Evolutionary conservation across 208 protist genomes (phyloP), one percentile per base, ranked within the genome.

Genomic region (Phytomonas sp.): DNA sequence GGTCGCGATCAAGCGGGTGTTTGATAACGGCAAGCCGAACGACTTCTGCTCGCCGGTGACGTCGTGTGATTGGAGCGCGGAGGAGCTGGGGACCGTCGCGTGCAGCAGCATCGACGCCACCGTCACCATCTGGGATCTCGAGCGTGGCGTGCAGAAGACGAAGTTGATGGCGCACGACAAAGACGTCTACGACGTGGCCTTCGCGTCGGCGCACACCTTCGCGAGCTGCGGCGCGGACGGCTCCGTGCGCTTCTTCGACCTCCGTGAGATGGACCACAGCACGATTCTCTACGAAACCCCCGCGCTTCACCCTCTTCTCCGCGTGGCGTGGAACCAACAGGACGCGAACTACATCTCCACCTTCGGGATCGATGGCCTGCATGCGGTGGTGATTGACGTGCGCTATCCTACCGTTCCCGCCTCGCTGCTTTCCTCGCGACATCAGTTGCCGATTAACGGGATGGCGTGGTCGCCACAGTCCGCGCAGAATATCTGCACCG

Each of bases 121-220:
- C 0, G 99, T 99, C 53, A 99, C 97, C 6, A 98, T 99, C 59
- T 99, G 98, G 98, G 96, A 99, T 72, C 80, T 99, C 31, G 91
- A 98, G 82, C 82, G 62, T 31, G 76, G 76, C 23, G 70, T 83
- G 72, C 87, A 97, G 17, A 86, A 83, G 59, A 99, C 97, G 28
- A 98, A 99, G 82, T 83, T 99, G 17, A 99, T 99, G 34, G 98
- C 99, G 11, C 98, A 99, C 85, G 99, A 99, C 82, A 99, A 99
- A 78, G 99, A 99, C 73, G 98, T 99, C 8, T 99, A 97, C 77
- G 99, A 99, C 77, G 97, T 99, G 40, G 97, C 97, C 20, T 99
- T 99, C 78, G 85, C 91, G 2, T 89, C 91, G 0, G 83, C 86
- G 0, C 81, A 99, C 68, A 94, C 98, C 23, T 99, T 99, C 81